Percentiles rank a stretch among this genome's conserved stretches.
Evolutionary conservation across 805 yeast species (phyloP).

Genomic region (Hanseniaspora lindneri): DNA sequence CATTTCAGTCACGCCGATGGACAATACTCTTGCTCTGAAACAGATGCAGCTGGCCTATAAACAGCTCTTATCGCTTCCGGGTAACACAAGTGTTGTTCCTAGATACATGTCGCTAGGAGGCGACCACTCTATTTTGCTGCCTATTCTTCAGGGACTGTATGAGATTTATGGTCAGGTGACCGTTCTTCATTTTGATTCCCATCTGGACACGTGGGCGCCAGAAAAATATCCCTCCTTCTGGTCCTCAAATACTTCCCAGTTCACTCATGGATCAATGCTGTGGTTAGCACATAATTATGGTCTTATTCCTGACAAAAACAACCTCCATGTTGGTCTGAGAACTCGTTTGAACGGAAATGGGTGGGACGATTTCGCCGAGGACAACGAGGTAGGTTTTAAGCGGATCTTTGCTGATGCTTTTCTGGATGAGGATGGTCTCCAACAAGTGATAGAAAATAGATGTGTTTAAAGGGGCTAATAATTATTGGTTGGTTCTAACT

Average conservation of each 20-base stretch:
- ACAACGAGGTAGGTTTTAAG: slow-evolving; percentile 53
- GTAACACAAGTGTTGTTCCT: slow-evolving; percentile 30
- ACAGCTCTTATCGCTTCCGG: slow-evolving; percentile 35
- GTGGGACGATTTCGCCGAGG: slow-evolving; percentile 54
- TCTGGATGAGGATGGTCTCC: slow-evolving; percentile 48
- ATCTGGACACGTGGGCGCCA: slow-evolving; percentile 74
- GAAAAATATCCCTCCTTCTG: slow-evolving; percentile 53
- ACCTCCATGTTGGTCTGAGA: slow-evolving; percentile 66
- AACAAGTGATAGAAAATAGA: slow-evolving; percentile 45
- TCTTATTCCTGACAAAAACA: slow-evolving; percentile 39
- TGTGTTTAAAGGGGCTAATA: no score
- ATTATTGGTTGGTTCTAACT: no score
- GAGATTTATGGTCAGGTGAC: slow-evolving; percentile 54
- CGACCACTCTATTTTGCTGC: slow-evolving; percentile 66
- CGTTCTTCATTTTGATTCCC: slow-evolving; percentile 75
- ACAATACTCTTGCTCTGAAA: slow-evolving; percentile 48
- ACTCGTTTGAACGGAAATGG: slow-evolving; percentile 51
- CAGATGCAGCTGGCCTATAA: slow-evolving; percentile 51
- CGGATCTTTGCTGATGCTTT: slow-evolving; percentile 64
- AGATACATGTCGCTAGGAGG: slow-evolving; percentile 67
- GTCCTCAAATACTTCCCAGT: slow-evolving; percentile 43
- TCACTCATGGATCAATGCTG: slow-evolving; percentile 78
- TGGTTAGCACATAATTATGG: slow-evolving; percentile 72
- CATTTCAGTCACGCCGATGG: slow-evolving; percentile 57
- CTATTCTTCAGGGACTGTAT: slow-evolving; percentile 55